Conservation (phyloP, 352 stramenopile genomes). For the Phytophthora colocasiae region DNA sequence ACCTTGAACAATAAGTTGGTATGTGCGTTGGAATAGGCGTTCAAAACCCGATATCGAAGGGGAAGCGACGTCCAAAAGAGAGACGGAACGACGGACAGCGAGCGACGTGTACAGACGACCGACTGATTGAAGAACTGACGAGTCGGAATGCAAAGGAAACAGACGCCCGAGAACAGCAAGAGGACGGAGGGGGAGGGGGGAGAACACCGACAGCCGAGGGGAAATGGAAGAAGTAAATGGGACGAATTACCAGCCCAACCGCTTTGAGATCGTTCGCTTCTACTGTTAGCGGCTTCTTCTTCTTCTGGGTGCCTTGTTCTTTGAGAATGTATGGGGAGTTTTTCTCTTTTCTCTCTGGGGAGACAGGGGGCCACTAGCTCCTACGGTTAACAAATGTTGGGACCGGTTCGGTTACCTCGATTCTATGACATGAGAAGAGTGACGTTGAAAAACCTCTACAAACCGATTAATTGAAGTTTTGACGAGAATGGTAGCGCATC, state of each 20-base stretch:
- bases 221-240: not conserved
- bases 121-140: constrained; percentile 14
- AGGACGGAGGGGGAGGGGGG: not conserved
- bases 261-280: constrained; percentile 19
- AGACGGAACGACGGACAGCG: constrained; percentile 18
- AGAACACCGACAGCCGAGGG: constrained; percentile 1
- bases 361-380: constrained; percentile 31
- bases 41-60: constrained; percentile 7
- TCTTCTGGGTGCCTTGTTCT: constrained; percentile 23
- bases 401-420: constrained; percentile 34
- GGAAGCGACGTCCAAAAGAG: constrained; percentile 17
- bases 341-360: constrained; percentile 15
- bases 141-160: constrained; percentile 40
- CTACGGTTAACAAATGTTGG: constrained; percentile 28
- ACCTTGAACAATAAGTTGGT: constrained; percentile 37
- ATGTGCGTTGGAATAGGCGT: constrained; percentile 5
- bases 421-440: constrained; percentile 22
- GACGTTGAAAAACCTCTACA: constrained; percentile 16
- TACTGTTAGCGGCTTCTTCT: constrained; percentile 11
- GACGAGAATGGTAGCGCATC: not conserved
- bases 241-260: constrained; percentile 9
- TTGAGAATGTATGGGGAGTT: constrained; percentile 35
- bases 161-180: constrained; percentile 7
- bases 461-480: constrained; percentile 27
- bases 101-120: constrained; percentile 22